A percentile compares a stretch with the other conserved stretches of the same genome.
These are phyloP conservation scores for Mollisiaceae sp. DNA, from an alignment of 2,329 filamentous ascomycete species.

Conservation along the genomic window DNA sequence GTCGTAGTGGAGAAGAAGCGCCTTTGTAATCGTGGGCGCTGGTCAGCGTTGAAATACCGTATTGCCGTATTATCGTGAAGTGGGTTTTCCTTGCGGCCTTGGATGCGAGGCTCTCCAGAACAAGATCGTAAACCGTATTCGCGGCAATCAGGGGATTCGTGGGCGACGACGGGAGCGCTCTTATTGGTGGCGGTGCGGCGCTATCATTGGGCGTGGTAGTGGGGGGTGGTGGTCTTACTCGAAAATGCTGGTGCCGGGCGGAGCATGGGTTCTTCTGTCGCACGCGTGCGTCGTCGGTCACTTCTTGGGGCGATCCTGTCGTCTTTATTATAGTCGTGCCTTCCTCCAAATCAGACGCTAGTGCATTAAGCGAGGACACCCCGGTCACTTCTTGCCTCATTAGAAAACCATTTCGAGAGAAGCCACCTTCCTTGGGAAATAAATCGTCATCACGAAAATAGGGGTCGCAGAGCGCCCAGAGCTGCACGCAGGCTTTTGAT, in stretches of 20 bases:
- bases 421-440: conserved; percentile 4
- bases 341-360: background rate
- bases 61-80: background rate
- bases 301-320: conserved; percentile 26
- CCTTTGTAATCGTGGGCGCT: background rate
- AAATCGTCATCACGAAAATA: background rate
- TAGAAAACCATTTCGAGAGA: conserved; percentile 16
- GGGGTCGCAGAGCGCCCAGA: background rate
- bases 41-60: background rate
- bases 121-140: too few species aligned
- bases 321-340: conserved; percentile 23
- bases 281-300: conserved; percentile 23
- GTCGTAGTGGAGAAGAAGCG: too few species aligned
- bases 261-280: conserved; percentile 5
- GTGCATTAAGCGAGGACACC: conserved; percentile 21
- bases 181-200: background rate
- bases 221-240: conserved; percentile 3
- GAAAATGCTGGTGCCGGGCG: background rate
- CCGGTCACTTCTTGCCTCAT: conserved; percentile 26
- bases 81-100: background rate
- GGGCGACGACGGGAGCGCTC: background rate
- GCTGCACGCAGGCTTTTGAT: background rate
- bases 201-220: background rate
- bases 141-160: background rate
- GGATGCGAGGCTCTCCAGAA: too few species aligned